These are phyloP conservation scores for Plasmodium fragile DNA, from an alignment of 169 alveolate genomes.

Conservation along the genomic window DNA sequence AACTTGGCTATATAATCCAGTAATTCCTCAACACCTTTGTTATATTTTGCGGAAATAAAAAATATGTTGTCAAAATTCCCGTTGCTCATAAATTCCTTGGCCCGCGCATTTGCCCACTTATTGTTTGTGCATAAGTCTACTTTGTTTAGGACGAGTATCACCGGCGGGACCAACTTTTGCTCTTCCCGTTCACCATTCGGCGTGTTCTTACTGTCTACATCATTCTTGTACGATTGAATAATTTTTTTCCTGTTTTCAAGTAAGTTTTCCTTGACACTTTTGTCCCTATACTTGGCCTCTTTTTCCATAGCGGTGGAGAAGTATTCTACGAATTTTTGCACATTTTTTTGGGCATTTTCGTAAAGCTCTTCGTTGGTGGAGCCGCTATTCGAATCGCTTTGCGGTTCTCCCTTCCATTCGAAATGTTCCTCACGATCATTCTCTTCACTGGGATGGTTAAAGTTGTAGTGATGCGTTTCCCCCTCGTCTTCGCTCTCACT, in stretches of 20 bases:
- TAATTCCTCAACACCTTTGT: slow-evolving; percentile 83
- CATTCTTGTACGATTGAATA: slow-evolving; percentile 27
- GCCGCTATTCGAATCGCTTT: not conserved
- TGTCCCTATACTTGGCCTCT: slow-evolving; percentile 35
- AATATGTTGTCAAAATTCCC: slow-evolving; percentile 87
- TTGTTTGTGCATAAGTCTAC: slow-evolving; percentile 82
- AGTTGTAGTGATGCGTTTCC: not conserved
- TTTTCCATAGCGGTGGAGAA: slow-evolving; percentile 51
- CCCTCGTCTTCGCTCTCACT: slow-evolving; percentile 54
- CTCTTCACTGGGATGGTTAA: not conserved
- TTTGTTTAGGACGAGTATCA: slow-evolving; percentile 85
- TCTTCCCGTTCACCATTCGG: not conserved
- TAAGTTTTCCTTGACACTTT: slow-evolving; percentile 60
- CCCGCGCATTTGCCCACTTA: slow-evolving; percentile 85
- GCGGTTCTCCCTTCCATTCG: not conserved
- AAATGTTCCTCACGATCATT: not conserved
- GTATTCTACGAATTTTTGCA: slow-evolving; percentile 22
- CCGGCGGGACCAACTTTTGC: slow-evolving; percentile 76
- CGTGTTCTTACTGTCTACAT: not conserved
- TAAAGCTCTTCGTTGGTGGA: not conserved
- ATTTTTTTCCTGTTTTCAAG: slow-evolving; percentile 66
- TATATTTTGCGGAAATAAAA: slow-evolving; percentile 87
- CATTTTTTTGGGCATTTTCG: not conserved
- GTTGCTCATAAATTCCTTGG: slow-evolving; percentile 83
- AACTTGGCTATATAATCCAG: slow-evolving; percentile 77